These are phyloP conservation scores for Penicillium brevicompactum DNA, from an alignment of 2,329 filamentous ascomycete genomes.

Conservation along the genomic window DNA sequence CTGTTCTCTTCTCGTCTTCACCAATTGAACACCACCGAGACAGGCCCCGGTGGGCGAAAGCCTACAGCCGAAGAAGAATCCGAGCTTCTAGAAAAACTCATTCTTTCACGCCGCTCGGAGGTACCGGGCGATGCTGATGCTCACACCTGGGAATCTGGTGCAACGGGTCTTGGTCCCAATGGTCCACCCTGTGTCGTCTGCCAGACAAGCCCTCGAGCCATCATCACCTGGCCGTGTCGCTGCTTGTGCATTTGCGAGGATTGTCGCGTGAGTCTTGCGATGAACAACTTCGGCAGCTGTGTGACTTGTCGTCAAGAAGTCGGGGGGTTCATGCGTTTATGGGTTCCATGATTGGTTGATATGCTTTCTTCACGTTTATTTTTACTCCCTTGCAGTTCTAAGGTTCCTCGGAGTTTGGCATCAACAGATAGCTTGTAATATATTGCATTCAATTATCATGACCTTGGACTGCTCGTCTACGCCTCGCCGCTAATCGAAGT, in stretches of 20 bases:
- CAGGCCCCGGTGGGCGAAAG: conserved; percentile 27
- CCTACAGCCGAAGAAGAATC: conserved; percentile 58
- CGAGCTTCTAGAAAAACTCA: conserved; percentile 60
- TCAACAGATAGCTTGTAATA: conserved; percentile 17
- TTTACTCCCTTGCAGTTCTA: not conserved
- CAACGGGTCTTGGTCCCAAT: conserved; percentile 69
- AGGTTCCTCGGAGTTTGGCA: conserved; percentile 2
- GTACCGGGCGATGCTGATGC: conserved; percentile 13
- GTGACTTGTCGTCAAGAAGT: conserved; percentile 91
- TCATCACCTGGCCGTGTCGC: conserved; percentile 95
- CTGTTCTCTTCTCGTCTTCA: conserved; percentile 54
- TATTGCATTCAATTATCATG: conserved; percentile 14
- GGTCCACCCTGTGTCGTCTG: conserved; percentile 92
- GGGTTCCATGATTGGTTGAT: conserved; percentile 64
- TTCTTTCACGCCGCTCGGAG: conserved; percentile 55
- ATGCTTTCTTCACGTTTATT: not conserved
- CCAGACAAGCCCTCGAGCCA: conserved; percentile 79
- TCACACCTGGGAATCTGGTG: conserved; percentile 68
- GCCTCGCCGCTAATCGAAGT: too few relatives aligned
- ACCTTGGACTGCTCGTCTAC: not conserved
- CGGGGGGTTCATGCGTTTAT: conserved; percentile 85
- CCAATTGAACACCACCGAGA: conserved; percentile 23
- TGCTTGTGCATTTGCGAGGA: conserved; percentile 95
- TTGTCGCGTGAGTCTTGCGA: conserved; percentile 86
- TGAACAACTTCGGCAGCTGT: conserved; percentile 97